phyloP scores from a whole-genome alignment of 108 stramenopile genomes.

The Skeletonema costatum region DNA sequence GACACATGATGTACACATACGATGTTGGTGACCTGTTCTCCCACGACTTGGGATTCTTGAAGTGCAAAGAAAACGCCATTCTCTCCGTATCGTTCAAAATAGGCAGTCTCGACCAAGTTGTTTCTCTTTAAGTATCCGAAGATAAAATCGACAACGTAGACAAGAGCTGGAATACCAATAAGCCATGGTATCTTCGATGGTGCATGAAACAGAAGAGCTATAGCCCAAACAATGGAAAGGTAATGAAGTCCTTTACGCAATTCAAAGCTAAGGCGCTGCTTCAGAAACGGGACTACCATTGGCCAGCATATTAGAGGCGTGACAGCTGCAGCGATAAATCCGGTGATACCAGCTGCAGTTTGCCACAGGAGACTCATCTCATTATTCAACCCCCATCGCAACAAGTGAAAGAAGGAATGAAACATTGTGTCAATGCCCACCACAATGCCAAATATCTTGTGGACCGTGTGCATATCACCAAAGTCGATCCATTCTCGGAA shows the following conservation, averaged over 20 bases:
- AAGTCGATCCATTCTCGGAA: constrained; percentile 21
- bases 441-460: constrained; percentile 26
- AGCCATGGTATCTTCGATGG: constrained; percentile 15
- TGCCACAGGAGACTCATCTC: constrained; percentile 13
- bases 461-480: constrained; percentile 22
- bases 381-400: constrained; percentile 9
- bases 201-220: constrained; percentile 24
- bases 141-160: constrained; percentile 1
- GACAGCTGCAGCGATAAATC: constrained; percentile 2
- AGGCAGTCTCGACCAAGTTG: not conserved
- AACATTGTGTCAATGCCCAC: constrained; percentile 17
- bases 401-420: constrained; percentile 21
- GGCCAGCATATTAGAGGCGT: constrained; percentile 27
- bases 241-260: constrained; percentile 29
- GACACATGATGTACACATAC: constrained; percentile 4
- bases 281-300: constrained; percentile 22
- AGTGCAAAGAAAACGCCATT: not conserved
- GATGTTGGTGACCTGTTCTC: not conserved
- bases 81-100: constrained; percentile 6
- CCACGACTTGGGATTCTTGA: not conserved
- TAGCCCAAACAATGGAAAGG: constrained; percentile 19
- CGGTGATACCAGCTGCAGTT: constrained; percentile 15
- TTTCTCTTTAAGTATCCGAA: not conserved
- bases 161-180: constrained; percentile 16
- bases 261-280: constrained; percentile 10